A percentile compares a stretch with the other conserved stretches of the same genome.
phyloP scores from a whole-genome alignment of 1,284 basidiomycete genomes.

The Caloboletus inedulis region DNA sequence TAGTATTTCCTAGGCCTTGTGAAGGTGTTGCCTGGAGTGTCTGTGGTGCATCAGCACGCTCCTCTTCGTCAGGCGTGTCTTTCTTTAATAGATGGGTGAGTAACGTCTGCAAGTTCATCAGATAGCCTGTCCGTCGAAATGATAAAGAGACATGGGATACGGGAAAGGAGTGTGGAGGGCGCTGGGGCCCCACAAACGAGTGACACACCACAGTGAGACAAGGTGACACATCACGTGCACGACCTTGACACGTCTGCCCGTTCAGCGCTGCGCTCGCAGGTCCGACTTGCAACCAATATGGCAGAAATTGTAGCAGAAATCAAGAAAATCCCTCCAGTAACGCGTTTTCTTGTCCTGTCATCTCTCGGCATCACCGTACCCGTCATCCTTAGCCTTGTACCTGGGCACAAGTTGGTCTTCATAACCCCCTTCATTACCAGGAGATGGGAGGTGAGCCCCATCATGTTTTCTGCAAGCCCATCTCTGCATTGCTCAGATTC shows the following conservation, averaged over 20 bases:
- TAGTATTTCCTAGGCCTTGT: not conserved
- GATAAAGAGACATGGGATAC: constrained; percentile 10
- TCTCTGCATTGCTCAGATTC: not conserved
- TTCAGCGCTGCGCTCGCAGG: too few species aligned
- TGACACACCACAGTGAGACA: not conserved
- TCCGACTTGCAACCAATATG: constrained; percentile 15
- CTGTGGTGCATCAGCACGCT: not conserved
- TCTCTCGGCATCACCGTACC: constrained; percentile 63
- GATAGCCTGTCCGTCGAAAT: not conserved
- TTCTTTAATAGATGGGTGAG: constrained; percentile 5
- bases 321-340: constrained; percentile 83
- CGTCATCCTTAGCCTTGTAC: constrained; percentile 55
- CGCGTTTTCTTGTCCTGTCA: constrained; percentile 66
- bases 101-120: constrained; percentile 17
- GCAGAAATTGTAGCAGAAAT: constrained; percentile 53
- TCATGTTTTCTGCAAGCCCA: constrained; percentile 6
- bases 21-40: not conserved
- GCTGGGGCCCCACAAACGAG: not conserved
- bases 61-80: constrained; percentile 20
- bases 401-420: constrained; percentile 58
- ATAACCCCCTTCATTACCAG: constrained; percentile 45
- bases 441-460: constrained; percentile 51
- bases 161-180: not conserved
- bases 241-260: not conserved
- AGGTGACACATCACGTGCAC: constrained; percentile 9